Evolutionary conservation across 2,329 filamentous ascomycete species (phyloP).

Genomic region (Monilinia laxa): DNA sequence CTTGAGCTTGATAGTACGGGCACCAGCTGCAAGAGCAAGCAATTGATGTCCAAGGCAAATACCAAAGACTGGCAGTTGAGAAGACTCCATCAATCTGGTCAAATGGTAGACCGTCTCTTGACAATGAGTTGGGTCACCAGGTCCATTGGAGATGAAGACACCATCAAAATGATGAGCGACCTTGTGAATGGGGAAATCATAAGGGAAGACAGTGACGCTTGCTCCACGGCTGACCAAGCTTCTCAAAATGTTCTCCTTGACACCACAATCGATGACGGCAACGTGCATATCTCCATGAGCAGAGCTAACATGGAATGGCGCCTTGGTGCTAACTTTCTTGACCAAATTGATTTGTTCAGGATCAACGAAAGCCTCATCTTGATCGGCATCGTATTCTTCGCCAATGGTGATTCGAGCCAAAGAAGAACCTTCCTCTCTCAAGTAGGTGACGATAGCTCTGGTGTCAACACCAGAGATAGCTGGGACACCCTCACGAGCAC

Average conservation of each 20-base stretch:
- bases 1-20: conserved; percentile 93
- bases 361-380: conserved; percentile 94
- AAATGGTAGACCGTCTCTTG: conserved; percentile 93
- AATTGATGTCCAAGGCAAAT: conserved; percentile 98
- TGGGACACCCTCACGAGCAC: conserved; percentile 90
- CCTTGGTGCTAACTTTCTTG: conserved; percentile 94
- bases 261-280: conserved; percentile 94
- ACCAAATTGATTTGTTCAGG: conserved; percentile 96
- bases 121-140: conserved; percentile 96
- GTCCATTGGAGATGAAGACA: conserved; percentile 98
- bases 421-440: conserved; percentile 95
- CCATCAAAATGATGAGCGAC: conserved; percentile 96
- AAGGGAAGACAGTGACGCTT: conserved; percentile 91
- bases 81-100: conserved; percentile 83
- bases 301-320: conserved; percentile 91
- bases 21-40: conserved; percentile 83
- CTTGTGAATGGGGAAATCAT: conserved; percentile 97
- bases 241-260: conserved; percentile 99
- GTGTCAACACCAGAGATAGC: conserved; percentile 97
- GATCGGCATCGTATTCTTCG: conserved; percentile 96
- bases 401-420: conserved; percentile 92
- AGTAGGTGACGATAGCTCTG: conserved; percentile 89
- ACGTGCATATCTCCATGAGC: conserved; percentile 82
- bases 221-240: conserved; percentile 89
- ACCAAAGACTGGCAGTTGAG: conserved; percentile 90